These are phyloP conservation scores for Leccinum pseudoinsigne DNA, from an alignment of 1,284 basidiomycete genomes.

Conservation along the genomic window DNA sequence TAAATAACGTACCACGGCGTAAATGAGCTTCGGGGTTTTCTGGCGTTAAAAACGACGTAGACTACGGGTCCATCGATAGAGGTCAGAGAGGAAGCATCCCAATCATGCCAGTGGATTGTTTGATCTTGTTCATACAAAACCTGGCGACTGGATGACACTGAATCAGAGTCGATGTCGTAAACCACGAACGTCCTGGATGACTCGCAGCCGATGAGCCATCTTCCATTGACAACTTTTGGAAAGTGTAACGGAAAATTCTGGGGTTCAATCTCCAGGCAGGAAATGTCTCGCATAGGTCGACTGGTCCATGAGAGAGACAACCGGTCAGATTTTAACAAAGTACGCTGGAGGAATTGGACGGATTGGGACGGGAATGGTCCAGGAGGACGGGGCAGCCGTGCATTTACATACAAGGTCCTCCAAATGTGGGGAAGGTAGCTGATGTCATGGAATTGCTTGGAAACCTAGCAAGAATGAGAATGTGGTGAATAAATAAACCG, in stretches of 20 bases:
- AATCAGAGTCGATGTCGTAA: neutral
- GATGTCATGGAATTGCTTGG: neutral
- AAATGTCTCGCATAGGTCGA: neutral
- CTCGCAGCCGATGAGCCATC: slow-evolving; percentile 1
- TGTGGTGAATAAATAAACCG: neutral
- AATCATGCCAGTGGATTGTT: neutral
- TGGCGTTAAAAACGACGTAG: neutral
- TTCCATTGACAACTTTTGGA: neutral
- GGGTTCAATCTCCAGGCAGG: neutral
- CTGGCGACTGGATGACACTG: neutral
- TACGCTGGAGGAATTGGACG: neutral
- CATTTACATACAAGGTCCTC: neutral
- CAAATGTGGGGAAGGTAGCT: neutral
- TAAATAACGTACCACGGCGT: neutral
- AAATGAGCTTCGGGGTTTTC: neutral
- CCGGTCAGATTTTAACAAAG: neutral
- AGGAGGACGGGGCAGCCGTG: neutral
- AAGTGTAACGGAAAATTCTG: too few species aligned
- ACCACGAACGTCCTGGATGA: neutral
- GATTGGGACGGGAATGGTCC: neutral
- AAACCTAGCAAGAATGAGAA: neutral
- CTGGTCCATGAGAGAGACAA: neutral
- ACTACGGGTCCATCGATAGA: neutral
- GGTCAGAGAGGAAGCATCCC: neutral
- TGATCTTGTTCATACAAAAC: neutral